Percentiles rank a stretch among this genome's conserved stretches.
Conservation (phyloP, 768 basidiomycete species). For the Mrakia blollopis region DNA sequence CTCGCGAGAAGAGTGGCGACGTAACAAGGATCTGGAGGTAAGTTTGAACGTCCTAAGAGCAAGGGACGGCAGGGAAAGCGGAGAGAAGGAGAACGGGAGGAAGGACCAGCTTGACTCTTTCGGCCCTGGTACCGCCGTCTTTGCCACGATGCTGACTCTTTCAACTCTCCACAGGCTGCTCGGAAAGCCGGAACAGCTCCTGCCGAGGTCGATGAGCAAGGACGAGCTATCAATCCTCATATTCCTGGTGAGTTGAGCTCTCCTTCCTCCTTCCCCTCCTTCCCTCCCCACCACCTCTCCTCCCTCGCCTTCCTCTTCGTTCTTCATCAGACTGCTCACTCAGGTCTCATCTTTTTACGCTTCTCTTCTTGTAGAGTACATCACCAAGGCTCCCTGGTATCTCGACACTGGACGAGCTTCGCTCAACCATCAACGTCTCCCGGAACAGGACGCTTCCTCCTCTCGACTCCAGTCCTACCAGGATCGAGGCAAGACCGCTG, state of each 20-base stretch:
- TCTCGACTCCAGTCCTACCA: conserved; percentile 86
- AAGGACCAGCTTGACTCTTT: background rate
- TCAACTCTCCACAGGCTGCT: conserved; percentile 54
- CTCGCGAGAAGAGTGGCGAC: conserved; percentile 87
- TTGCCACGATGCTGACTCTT: background rate
- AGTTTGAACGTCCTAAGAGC: background rate
- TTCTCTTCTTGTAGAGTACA: conserved; percentile 66
- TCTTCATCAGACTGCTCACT: background rate
- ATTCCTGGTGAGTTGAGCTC: conserved; percentile 74
- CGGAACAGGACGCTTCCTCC: conserved; percentile 52
- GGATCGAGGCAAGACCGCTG: conserved; percentile 74
- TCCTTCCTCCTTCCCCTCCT: background rate
- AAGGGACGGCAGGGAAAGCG: too few relatives aligned
- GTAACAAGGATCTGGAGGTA: conserved; percentile 85
- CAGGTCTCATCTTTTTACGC: background rate
- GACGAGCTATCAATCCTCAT: conserved; percentile 94
- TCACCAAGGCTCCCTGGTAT: conserved; percentile 98
- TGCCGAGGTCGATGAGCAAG: conserved; percentile 90
- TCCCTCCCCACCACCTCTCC: background rate
- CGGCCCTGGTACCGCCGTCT: background rate
- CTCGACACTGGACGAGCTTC: conserved; percentile 90
- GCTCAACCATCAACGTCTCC: conserved; percentile 86
- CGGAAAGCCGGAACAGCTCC: conserved; percentile 98
- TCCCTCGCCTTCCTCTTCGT: background rate
- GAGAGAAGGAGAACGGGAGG: too few relatives aligned